Base-by-base conservation (phyloP, 2,329 filamentous ascomycete species). In the Fusarium guadeloupense region DNA sequence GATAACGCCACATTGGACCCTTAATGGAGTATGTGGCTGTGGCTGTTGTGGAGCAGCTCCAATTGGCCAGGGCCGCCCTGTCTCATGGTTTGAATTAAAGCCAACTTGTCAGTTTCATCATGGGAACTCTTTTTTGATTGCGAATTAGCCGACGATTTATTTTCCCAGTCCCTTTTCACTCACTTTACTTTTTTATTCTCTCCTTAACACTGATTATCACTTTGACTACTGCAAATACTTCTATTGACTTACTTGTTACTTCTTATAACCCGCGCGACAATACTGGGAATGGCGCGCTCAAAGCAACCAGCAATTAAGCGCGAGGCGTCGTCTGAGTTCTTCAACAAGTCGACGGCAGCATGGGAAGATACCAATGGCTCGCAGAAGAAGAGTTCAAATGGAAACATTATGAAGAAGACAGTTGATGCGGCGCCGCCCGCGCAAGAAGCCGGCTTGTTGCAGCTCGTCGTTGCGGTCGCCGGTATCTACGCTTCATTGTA, bases 401-500 rank as follows among this genome's bases (percentile, higher is more conserved):
- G 67, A 14, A 74, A 67, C 16, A 54, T 51, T 50, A 68, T 65
- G 57, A 62, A 68, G 28, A 61, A 49, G 53, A 71, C 59, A 58
- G 59, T 21, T 28, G 66, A 54, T 61, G 64, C 68, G 17, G 70
- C 71, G 31, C 61, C 71, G 16, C 67, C 76, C 38, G 76, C 75
- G 65, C 71, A 77, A 49, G 83, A 86, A 23, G 83, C 89, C 9
- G 90, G 91, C 5, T 74, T 92, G 25, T 72, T 90, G 70, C 90
- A 96, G 76, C 85, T 97, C 51, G 77, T 93, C 42, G 85, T 96
- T 59, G 94, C 93, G 64, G 92, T 97, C n/a, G 88, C 88, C 7
- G 95, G 95, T 56, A 99, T 99, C 69, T 99, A 99, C 76, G 92
- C 90, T 30, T 96, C 93, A 30, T 99, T 99, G 94, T 97, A 85